Evolutionary conservation across 139 green algal genomes (phyloP).

Genomic region (Nannochloris sp.): DNA sequence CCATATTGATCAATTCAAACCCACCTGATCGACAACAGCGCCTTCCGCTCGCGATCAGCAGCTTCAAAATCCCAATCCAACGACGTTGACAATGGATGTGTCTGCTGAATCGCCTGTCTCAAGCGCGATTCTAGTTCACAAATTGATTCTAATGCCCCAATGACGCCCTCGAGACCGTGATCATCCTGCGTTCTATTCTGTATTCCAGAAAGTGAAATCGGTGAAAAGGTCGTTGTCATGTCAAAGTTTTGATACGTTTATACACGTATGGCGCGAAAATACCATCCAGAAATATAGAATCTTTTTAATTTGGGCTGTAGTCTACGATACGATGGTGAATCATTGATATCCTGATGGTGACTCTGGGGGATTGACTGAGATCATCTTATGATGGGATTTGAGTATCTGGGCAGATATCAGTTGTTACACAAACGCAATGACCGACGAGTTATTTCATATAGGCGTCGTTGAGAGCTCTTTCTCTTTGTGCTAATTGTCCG

Average conservation of each 20-base stretch:
- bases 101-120: conserved; percentile 45
- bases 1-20: conserved; percentile 1
- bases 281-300: no score
- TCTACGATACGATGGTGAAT: no score
- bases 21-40: conserved; percentile 34
- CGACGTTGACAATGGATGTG: conserved; percentile 36
- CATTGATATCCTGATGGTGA: no score
- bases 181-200: conserved; percentile 11
- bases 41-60: conserved; percentile 35
- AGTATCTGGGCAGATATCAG: no score
- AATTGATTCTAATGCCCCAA: conserved; percentile 28
- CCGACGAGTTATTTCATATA: conserved; percentile 11
- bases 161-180: conserved; percentile 26
- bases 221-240: neutral
- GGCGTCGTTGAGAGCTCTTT: conserved; percentile 21
- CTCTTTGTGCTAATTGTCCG: conserved; percentile 16
- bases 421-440: no score
- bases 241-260: no score
- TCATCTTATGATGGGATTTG: no score
- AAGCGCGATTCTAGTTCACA: conserved; percentile 36
- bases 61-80: conserved; percentile 33
- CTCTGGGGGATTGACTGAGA: no score
- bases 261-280: no score
- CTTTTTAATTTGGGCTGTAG: no score
- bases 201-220: conserved; percentile 7